A percentile compares a stretch with the other conserved stretches of the same genome.
phyloP scores from a whole-genome alignment of 1,284 basidiomycete genomes.

The Cutaneotrichosporon dermatis region DNA sequence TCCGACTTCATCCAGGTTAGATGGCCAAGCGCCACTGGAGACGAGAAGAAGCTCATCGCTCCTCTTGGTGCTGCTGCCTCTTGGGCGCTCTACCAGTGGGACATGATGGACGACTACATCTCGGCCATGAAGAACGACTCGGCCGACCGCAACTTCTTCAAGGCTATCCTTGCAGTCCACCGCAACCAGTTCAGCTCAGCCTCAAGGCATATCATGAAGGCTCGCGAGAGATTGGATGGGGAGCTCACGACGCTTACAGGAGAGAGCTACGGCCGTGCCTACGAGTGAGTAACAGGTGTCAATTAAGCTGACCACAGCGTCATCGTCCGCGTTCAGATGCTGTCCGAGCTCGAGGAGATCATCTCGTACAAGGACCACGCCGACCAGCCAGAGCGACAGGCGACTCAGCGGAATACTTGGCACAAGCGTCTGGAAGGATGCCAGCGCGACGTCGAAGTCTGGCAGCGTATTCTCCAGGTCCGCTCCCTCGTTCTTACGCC shows the following conservation, averaged over 20 bases:
- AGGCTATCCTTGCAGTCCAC: constrained; percentile 91
- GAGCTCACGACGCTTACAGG: constrained; percentile 90
- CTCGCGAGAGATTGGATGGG: constrained; percentile 88
- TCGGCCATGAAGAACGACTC: constrained; percentile 89
- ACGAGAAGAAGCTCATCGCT: constrained; percentile 86
- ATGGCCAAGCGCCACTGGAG: constrained; percentile 78
- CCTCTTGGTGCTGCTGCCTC: constrained; percentile 95
- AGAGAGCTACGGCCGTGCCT: constrained; percentile 93
- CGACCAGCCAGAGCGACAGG: constrained; percentile 88
- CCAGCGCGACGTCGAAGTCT: constrained; percentile 97
- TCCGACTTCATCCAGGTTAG: constrained; percentile 81
- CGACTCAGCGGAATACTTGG: constrained; percentile 84
- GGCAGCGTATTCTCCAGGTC: constrained; percentile 97
- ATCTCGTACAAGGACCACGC: constrained; percentile 91
- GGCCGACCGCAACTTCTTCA: constrained; percentile 91
- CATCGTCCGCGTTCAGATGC: constrained; percentile 97
- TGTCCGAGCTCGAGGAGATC: constrained; percentile 97
- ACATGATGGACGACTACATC: constrained; percentile 97
- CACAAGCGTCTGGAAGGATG: constrained; percentile 91
- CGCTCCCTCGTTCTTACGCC: constrained; percentile 90
- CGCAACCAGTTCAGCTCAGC: constrained; percentile 94
- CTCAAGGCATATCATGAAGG: constrained; percentile 82
- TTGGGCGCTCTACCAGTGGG: constrained; percentile 97
- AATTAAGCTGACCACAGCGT: constrained; percentile 55
- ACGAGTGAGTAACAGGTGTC: constrained; percentile 54